Evolutionary conservation across 805 yeast genomes (phyloP), one percentile per base, ranked within the genome.

Genomic region (Priceomyces medius): DNA sequence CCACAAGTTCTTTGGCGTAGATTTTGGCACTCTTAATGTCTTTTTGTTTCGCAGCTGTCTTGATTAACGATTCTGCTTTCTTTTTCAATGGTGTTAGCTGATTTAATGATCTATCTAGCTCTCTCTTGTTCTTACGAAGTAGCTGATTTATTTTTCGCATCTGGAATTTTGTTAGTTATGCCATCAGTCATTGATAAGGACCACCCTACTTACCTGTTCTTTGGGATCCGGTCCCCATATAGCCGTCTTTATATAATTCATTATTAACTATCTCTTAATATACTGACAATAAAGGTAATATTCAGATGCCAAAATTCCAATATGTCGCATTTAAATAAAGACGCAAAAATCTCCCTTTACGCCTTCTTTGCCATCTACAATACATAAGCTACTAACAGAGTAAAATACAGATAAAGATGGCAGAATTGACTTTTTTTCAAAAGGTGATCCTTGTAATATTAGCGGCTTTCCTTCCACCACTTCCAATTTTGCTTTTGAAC

Each of bases 171-270:
- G 35, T 32, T 32, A 32, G 35, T 32, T 14, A 9, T n/a, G n/a
- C n/a, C n/a, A 46, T 49, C 24, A 28, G 41, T n/a, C n/a, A n/a
- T n/a, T n/a, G n/a, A n/a, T n/a, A n/a, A n/a, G n/a, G n/a, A n/a
- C n/a, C n/a, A n/a, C n/a, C n/a, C 9, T 18, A 68, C 78, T 37
- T 61, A 74, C 82, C 55, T 85, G 95, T 55, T 88, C 98, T 55
- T 84, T 83, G 31, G 97, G 97, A 58, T 90, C 97, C 0, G 98
- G 97, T 0, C 99, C 99, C 85, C 95, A 91, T 28, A 91, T 83
- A 3, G 90, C 86, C 58, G 83, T 82, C 66, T 88, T 90, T 24
- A 91, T 61, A 59, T 74, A 84, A 58, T 91, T 88, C 98, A 91
- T 91, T 10, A 18, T 32, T 6, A 18, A 9, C 19, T 26, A 21